Evolutionary conservation across 176 grass and related monocot species (phyloP), one percentile per base, ranked within the genome.

Genomic region (Zoysia pacifica): DNA sequence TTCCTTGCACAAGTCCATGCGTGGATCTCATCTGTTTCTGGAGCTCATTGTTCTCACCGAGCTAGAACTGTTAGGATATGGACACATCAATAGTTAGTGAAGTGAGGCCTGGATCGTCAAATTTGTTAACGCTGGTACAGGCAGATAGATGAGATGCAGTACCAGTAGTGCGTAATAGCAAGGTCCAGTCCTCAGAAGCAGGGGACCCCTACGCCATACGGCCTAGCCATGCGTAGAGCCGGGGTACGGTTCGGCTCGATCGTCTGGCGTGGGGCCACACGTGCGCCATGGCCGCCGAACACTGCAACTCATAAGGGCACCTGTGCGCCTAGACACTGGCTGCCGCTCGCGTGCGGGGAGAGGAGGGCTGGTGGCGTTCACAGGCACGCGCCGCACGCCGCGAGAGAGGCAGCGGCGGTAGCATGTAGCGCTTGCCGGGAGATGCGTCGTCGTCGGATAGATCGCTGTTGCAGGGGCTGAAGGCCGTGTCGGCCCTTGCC

Each of bases 281-380:
- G 76, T 73, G 82, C 58, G 70, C 41, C 81, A 72, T 72, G 73
- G 37, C 58, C 69, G 15, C 41, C 65, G n/a, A 58, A 65, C 71
- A 69, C 67, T 16, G 70, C 79, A 14, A 72, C 56, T 9, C 79
- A 14, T 54, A 41, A 48, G 49, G 9, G n/a, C 59, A 10, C 11
- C n/a, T 76, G 46, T 5, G 5, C 16, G 28, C 36, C 45, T 47
- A 7, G 8, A 47, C 45, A 4, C 42, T 62, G 20, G 2, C 54
- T 44, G 40, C 55, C 11, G 56, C 74, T 36, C 56, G 42, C 58
- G 74, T 63, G 20, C 19, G 68, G 20, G n/a, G 5, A 59, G 15
- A 16, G 53, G 45, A 4, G 5, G 1, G 15, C 28, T 19, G n/a
- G n/a, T 60, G 56, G 56, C 56, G 56, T 28, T 18, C n/a, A 19